Conservation (phyloP, 2,329 filamentous ascomycete species). For the Orbilia oligospora region DNA sequence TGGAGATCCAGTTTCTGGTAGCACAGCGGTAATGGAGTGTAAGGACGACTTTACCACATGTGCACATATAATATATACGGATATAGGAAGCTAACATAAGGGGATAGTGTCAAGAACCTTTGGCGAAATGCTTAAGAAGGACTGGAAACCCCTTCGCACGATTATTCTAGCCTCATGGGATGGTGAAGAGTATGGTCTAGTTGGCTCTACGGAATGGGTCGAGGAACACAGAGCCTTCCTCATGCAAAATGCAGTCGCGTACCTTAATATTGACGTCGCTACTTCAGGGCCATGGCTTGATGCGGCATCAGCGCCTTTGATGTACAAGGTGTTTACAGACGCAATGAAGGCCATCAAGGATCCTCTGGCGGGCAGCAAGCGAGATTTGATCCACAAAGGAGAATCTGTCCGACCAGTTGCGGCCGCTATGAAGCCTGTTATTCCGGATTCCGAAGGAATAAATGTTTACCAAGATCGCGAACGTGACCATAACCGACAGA, state of each 20-base stretch:
- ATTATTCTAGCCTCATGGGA: constrained; percentile 99
- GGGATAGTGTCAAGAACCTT: constrained; percentile 83
- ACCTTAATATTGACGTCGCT: constrained; percentile 90
- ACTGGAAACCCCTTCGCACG: constrained; percentile 90
- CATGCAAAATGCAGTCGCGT: constrained; percentile 82
- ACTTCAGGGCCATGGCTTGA: constrained; percentile 81
- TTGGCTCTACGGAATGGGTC: constrained; percentile 94
- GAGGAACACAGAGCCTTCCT: constrained; percentile 83
- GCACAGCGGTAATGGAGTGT: constrained; percentile 45
- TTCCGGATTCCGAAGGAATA: constrained; percentile 3
- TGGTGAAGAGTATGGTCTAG: constrained; percentile 89
- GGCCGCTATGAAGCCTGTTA: constrained; percentile 18
- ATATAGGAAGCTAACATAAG: background rate
- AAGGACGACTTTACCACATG: constrained; percentile 69
- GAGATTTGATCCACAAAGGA: constrained; percentile 44
- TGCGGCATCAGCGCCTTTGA: constrained; percentile 86
- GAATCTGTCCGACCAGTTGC: constrained; percentile 32
- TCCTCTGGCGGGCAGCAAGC: constrained; percentile 49
- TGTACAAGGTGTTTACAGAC: constrained; percentile 68
- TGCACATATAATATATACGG: background rate
- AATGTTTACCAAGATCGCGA: constrained; percentile 77
- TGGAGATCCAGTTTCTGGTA: constrained; percentile 84
- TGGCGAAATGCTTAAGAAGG: constrained; percentile 79
- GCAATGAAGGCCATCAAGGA: constrained; percentile 54
- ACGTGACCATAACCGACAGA: constrained; percentile 85